Evolutionary conservation across 768 basidiomycete genomes (phyloP), one percentile per base, ranked within the genome.

Genomic region (Podaxis rugospora): DNA sequence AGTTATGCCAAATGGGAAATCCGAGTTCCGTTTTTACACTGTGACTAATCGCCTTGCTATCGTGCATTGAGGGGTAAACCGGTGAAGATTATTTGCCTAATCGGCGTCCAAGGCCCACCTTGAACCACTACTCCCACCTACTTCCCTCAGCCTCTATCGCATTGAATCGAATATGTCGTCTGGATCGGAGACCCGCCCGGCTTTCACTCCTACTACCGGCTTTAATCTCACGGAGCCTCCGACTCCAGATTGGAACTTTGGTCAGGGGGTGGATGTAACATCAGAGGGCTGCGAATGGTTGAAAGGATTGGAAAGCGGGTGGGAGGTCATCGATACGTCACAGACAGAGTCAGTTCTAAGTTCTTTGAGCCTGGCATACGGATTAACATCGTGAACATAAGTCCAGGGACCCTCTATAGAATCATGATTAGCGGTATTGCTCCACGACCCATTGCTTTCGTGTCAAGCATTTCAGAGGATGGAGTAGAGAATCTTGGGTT

Each of bases 371-470:
- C 39, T 51, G 46, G 18, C 9, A 2, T 21, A 25, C 21, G 11
- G 23, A 35, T 14, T 39, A 13, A 4, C 2, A 35, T 62, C 13
- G 40, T 47, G 40, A 7, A 21, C 14, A 25, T 25, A 52, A 52
- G 53, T 21, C 18, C 37, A 27, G 21, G 77, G 51, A 66, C 66
- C 37, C 25, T 78, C 6, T 86, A 88, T 65, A 71, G 72, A 11
- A 66, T 86, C 56, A 66, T 87, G 64, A 77, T 78, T 7, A 79
- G 79, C 46, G 86, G 83, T 11, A 76, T 89, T 51, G 74, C 78
- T 5, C 89, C 89, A 2, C 80, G 90, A 44, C 89, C 89, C 9
- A 75, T 90, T 57, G 90, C 84, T 0, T 86, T 91, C 63, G 81
- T 90, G n/a, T 88, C 87, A 5, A 79, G 84, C 6, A 64, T 85